phyloP scores from a whole-genome alignment of 352 stramenopile genomes.

The Pythium chondricola region DNA sequence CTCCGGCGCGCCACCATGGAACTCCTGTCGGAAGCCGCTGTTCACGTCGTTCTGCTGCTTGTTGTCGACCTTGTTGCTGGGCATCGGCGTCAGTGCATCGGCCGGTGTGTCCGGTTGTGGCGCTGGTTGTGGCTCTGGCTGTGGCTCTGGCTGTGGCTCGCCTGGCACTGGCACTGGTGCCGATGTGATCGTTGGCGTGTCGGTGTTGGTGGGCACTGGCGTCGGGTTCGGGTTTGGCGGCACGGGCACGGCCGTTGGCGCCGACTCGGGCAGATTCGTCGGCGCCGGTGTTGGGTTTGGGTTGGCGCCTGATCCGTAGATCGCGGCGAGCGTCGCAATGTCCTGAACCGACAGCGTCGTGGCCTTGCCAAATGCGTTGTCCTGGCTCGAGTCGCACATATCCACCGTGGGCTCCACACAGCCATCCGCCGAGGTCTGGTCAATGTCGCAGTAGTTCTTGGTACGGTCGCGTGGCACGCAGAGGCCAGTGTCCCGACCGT shows the following conservation, averaged over 20 bases:
- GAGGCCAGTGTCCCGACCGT: conserved; percentile 30
- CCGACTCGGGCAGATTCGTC: not conserved
- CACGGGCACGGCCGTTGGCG: not conserved
- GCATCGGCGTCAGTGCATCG: no score
- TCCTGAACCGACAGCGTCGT: conserved; percentile 10
- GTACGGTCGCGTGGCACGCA: conserved; percentile 27
- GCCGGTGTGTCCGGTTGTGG: not conserved
- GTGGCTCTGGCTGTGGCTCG: not conserved
- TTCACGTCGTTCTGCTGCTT: no score
- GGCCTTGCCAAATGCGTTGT: conserved; percentile 18
- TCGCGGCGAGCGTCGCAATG: conserved; percentile 9
- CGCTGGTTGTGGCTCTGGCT: not conserved
- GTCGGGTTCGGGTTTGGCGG: not conserved
- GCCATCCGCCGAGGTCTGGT: conserved; percentile 23
- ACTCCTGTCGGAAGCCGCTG: no score
- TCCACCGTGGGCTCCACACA: conserved; percentile 13
- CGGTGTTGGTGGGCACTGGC: not conserved
- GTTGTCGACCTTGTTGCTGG: no score
- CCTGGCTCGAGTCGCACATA: conserved; percentile 15
- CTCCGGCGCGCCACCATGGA: no score
- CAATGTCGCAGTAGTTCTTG: conserved; percentile 32
- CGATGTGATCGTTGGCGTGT: conserved; percentile 5
- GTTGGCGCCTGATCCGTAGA: conserved; percentile 12
- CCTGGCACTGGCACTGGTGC: conserved; percentile 1
- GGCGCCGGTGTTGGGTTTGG: conserved; percentile 1